Conservation (phyloP, 495 filamentous ascomycete genomes). For the Penicillium atrosanguineum region DNA sequence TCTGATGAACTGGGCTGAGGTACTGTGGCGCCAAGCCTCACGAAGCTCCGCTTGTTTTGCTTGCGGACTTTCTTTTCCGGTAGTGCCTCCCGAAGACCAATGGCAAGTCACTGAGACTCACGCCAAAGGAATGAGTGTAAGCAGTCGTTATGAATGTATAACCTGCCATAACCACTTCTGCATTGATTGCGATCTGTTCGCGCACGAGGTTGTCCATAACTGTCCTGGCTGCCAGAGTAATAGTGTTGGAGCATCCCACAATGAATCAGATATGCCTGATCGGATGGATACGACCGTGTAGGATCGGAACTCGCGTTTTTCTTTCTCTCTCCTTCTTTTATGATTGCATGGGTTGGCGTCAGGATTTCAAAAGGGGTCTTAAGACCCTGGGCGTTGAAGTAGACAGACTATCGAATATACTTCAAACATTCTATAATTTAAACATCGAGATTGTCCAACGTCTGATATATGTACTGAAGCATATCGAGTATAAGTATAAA, state of each 20-base stretch:
- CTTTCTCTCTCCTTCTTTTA: not conserved
- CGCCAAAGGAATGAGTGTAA: conserved; percentile 71
- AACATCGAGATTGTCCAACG: too few relatives aligned
- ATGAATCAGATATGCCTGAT: conserved; percentile 4
- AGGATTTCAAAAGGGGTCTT: not conserved
- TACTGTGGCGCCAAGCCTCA: conserved; percentile 72
- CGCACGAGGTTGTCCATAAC: conserved; percentile 90
- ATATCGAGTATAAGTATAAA: too few relatives aligned
- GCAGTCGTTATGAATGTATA: conserved; percentile 82
- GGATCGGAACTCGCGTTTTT: not conserved
- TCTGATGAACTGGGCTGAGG: conserved; percentile 83
- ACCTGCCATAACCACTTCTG: conserved; percentile 87
- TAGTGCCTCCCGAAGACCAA: conserved; percentile 40
- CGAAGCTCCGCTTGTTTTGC: conserved; percentile 45
- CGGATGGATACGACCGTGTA: conserved; percentile 37
- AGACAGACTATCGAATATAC: not conserved
- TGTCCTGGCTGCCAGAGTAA: conserved; percentile 89
- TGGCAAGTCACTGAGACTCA: conserved; percentile 34
- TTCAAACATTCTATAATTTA: not conserved
- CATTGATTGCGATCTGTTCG: conserved; percentile 95
- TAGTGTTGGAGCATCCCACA: conserved; percentile 3
- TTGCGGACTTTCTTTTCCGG: conserved; percentile 53
- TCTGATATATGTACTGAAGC: too few relatives aligned
- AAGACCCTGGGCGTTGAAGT: not conserved
- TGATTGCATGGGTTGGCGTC: conserved; percentile 22